Base-by-base conservation (phyloP, 768 basidiomycete genomes). In the Lentinula edodes region DNA sequence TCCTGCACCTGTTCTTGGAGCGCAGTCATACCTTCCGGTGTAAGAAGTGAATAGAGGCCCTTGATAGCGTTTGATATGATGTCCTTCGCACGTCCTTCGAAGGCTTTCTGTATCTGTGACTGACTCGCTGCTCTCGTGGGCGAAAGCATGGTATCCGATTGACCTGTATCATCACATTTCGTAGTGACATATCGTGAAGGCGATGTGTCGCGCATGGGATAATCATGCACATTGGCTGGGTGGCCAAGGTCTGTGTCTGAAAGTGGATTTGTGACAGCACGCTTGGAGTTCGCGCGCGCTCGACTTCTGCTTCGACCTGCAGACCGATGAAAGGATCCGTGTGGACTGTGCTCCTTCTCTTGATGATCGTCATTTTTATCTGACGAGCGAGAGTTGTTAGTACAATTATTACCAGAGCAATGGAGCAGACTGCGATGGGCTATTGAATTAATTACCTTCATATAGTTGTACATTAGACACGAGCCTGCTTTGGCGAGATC, bases 31-130 rank as follows among this genome's bases (percentile, higher is more conserved):
- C 55, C 55, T n/a, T 56, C 55, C 32, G 55, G 55, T n/a, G 39
- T 56, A 2, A 56, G 55, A 9, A 56, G 55, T 28, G 55, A 56
- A 41, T 42, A 56, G 18, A 56, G 39, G 12, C 41, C 39, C 39
- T 56, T 15, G 23, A 56, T 43, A 41, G 55, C 55, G 16, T 56
- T 56, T 3, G 55, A 56, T 5, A 56, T 56, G 13, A 56, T 56
- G 13, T 43, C 38, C 23, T 41, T 56, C 10, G 55, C 55, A 42
- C 41, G 55, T 15, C 55, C 55, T 56, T 56, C 55, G 28, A 56
- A 28, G 6, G 41, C 41, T 43, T 8, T 56, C 18, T 55, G 36
- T 34, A 55, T 38, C 23, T 56, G 55, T 4, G 18, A 23, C 10
- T n/a, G 39, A 32, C 35, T 43, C 15, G 20, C 16, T n/a, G 38